These are phyloP conservation scores for Phylloporus sp. DNA, from an alignment of 768 basidiomycete genomes.

Conservation along the genomic window DNA sequence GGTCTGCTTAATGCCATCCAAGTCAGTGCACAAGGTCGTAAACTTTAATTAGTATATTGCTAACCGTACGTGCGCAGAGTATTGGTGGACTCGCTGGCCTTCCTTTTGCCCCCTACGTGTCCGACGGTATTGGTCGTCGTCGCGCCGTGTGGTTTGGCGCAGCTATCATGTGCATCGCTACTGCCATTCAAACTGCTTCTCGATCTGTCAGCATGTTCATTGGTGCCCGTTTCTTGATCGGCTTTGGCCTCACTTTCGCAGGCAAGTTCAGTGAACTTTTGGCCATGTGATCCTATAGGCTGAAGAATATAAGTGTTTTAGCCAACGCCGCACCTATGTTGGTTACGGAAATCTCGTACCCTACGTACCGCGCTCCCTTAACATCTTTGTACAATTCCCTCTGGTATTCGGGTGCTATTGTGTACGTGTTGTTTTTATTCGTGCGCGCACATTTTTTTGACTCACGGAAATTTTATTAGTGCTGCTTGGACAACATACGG, in stretches of 20 bases:
- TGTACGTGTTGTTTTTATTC: no score
- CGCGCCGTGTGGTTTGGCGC: constrained; percentile 36
- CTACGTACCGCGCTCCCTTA: constrained; percentile 41
- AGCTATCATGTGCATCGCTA: constrained; percentile 34
- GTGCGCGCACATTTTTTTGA: no score
- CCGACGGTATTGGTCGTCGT: constrained; percentile 38
- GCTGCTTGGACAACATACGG: constrained; percentile 60
- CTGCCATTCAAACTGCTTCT: constrained; percentile 34
- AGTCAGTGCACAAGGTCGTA: background rate
- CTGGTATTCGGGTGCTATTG: no score
- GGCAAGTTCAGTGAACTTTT: constrained; percentile 30
- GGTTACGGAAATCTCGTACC: constrained; percentile 48
- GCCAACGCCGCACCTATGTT: constrained; percentile 43
- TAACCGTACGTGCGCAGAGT: constrained; percentile 23
- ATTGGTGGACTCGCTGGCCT: constrained; percentile 37
- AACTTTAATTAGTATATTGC: background rate
- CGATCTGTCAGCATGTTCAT: constrained; percentile 41
- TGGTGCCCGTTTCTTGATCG: constrained; percentile 18
- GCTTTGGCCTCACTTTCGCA: no score
- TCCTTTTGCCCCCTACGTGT: constrained; percentile 37
- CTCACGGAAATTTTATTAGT: constrained; percentile 30
- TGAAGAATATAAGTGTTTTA: no score
- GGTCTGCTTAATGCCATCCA: constrained; percentile 1
- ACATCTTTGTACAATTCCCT: constrained; percentile 43
- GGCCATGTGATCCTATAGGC: no score